A percentile compares a stretch with the other conserved stretches of the same genome.
These are phyloP conservation scores for Epichloe hybrida DNA, from an alignment of 2,329 filamentous ascomycete species.

Conservation along the genomic window DNA sequence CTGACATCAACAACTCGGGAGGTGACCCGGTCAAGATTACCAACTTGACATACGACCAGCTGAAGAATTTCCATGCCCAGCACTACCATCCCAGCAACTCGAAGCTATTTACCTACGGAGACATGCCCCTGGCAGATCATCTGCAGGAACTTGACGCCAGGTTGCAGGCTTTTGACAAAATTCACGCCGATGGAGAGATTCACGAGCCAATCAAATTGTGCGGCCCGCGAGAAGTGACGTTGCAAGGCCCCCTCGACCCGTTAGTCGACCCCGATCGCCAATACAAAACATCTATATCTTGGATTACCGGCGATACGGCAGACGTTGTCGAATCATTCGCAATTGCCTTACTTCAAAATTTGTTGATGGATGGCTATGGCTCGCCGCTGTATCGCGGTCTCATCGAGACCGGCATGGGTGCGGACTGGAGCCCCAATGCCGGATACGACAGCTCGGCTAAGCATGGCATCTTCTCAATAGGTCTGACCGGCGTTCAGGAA, in stretches of 20 bases:
- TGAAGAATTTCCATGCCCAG: slow-evolving; percentile 75
- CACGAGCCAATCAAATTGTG: slow-evolving; percentile 62
- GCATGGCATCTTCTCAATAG: slow-evolving; percentile 75
- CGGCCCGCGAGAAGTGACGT: slow-evolving; percentile 54
- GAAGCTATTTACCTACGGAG: slow-evolving; percentile 89
- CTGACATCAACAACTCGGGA: slow-evolving; percentile 89
- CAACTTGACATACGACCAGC: slow-evolving; percentile 79
- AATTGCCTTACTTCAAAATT: slow-evolving; percentile 63
- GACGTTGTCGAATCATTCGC: slow-evolving; percentile 84
- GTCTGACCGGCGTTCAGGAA: slow-evolving; percentile 77
- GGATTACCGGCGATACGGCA: slow-evolving; percentile 73
- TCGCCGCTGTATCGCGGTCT: slow-evolving; percentile 83
- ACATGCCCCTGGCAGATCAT: slow-evolving; percentile 76
- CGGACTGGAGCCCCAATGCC: slow-evolving; percentile 88
- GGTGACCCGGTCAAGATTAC: slow-evolving; percentile 95
- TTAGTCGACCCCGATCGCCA: slow-evolving; percentile 77
- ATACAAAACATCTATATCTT: slow-evolving; percentile 86
- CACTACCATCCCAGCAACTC: slow-evolving; percentile 98
- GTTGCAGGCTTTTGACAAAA: slow-evolving; percentile 59
- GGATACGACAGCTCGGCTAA: slow-evolving; percentile 74
- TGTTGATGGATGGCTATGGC: slow-evolving; percentile 88
- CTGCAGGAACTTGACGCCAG: slow-evolving; percentile 64
- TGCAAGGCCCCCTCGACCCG: slow-evolving; percentile 74
- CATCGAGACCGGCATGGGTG: slow-evolving; percentile 79
- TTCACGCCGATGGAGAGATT: slow-evolving; percentile 55